These are phyloP conservation scores for Botrytis fabae DNA, from an alignment of 2,329 filamentous ascomycete genomes.

Conservation along the genomic window DNA sequence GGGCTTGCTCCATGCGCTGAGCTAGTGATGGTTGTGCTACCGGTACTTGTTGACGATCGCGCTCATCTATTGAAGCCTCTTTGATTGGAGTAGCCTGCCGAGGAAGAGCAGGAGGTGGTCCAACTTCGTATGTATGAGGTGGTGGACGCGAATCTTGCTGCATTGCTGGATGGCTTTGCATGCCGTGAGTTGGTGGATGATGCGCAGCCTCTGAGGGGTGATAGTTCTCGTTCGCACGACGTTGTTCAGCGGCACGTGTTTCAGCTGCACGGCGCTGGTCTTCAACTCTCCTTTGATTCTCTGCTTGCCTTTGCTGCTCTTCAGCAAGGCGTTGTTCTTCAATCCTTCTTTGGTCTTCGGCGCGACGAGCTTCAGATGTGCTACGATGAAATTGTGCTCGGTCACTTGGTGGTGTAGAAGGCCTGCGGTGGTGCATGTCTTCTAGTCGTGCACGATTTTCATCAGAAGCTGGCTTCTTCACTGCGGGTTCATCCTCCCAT, in stretches of 20 bases:
- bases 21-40: conserved; percentile 38
- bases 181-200: conserved; percentile 66
- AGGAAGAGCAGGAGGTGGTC: conserved; percentile 44
- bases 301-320: conserved; percentile 41
- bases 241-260: conserved; percentile 60
- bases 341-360: conserved; percentile 65
- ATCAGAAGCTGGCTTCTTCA: conserved; percentile 87
- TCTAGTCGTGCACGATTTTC: conserved; percentile 85
- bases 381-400: conserved; percentile 69
- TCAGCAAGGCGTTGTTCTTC: conserved; percentile 51
- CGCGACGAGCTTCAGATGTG: conserved; percentile 68
- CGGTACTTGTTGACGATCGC: conserved; percentile 43
- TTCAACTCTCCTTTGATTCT: conserved; percentile 47
- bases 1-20: conserved; percentile 41
- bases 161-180: conserved; percentile 60
- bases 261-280: conserved; percentile 61
- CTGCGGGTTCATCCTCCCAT: conserved; percentile 78
- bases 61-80: conserved; percentile 59
- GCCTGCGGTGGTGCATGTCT: conserved; percentile 76
- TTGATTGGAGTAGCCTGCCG: conserved; percentile 41
- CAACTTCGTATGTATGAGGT: conserved; percentile 51
- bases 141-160: conserved; percentile 53
- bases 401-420: conserved; percentile 67
- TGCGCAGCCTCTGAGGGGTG: conserved; percentile 92
- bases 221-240: conserved; percentile 74